Conservation (phyloP, 805 yeast genomes). For the Saccharomyces paradoxus region DNA sequence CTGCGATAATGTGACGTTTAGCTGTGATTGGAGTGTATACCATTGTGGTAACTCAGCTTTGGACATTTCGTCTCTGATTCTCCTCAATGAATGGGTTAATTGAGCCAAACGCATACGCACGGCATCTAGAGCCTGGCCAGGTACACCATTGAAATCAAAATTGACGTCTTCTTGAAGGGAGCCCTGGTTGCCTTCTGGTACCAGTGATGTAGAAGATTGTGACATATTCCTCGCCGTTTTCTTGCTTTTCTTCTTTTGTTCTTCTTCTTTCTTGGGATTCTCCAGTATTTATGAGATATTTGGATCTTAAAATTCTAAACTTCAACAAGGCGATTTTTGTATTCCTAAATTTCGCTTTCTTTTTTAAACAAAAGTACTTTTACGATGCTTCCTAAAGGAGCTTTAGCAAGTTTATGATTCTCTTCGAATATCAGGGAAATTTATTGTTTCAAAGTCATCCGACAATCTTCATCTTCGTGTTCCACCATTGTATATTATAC, state of each 20-base stretch:
- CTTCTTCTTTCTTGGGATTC: background rate
- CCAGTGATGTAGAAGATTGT: background rate
- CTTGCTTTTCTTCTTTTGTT: background rate
- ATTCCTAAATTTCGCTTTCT: background rate
- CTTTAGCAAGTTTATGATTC: background rate
- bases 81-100: slow-evolving; percentile 49
- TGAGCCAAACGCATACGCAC: slow-evolving; percentile 55
- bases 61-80: slow-evolving; percentile 47
- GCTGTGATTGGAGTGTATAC: slow-evolving; percentile 68
- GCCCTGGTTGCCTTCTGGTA: background rate
- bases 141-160: slow-evolving; percentile 36
- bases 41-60: slow-evolving; percentile 41
- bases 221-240: slow-evolving; percentile 1
- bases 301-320: background rate
- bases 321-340: background rate
- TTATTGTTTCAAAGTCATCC: background rate
- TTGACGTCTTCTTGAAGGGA: slow-evolving; percentile 4
- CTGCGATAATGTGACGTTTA: slow-evolving; percentile 77
- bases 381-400: background rate
- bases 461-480: background rate
- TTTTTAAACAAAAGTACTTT: background rate
- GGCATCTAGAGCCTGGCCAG: slow-evolving; percentile 55
- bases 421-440: background rate
- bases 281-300: background rate
- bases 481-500: background rate